These are phyloP conservation scores for Dendrobium catenatum DNA, from an alignment of 106 monocot genomes.

Conservation along the genomic window DNA sequence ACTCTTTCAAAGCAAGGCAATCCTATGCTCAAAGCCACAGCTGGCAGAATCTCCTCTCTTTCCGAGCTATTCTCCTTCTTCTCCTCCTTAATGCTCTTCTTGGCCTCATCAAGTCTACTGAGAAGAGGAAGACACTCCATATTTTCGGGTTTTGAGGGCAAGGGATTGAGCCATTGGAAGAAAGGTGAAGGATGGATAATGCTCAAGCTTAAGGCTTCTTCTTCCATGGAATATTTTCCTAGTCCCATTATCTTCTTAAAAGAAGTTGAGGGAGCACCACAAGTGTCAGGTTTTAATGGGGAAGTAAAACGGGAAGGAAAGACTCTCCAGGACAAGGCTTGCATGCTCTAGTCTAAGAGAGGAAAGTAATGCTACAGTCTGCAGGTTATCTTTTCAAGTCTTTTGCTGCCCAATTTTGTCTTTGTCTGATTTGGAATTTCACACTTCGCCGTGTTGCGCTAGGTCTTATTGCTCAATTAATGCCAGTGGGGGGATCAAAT, in stretches of 20 bases:
- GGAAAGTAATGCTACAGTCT: not conserved
- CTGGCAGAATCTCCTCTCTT: not conserved
- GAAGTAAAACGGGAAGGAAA: not conserved
- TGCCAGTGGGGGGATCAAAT: no score
- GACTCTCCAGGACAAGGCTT: not conserved
- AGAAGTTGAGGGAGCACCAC: not conserved
- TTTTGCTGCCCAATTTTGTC: not conserved
- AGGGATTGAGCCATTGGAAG: not conserved
- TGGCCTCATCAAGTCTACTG: constrained; percentile 29
- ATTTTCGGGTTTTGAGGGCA: not conserved
- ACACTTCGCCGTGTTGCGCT: no score
- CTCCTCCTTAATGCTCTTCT: constrained; percentile 20
- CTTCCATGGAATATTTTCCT: not conserved
- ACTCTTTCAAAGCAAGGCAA: constrained; percentile 15
- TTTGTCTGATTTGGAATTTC: no score
- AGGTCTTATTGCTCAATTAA: no score
- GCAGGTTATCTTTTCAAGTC: not conserved
- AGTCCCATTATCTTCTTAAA: not conserved
- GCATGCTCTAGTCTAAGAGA: not conserved
- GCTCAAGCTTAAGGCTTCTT: not conserved
- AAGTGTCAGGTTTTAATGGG: not conserved
- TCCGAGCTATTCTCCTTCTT: not conserved
- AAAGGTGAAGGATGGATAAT: not conserved
- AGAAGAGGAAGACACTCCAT: constrained; percentile 36
- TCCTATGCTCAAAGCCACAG: constrained; percentile 38